Percentiles rank a stretch among this genome's conserved stretches.
Evolutionary conservation across 2,329 filamentous ascomycete genomes (phyloP).

Genomic region (Nakataea oryzae): DNA sequence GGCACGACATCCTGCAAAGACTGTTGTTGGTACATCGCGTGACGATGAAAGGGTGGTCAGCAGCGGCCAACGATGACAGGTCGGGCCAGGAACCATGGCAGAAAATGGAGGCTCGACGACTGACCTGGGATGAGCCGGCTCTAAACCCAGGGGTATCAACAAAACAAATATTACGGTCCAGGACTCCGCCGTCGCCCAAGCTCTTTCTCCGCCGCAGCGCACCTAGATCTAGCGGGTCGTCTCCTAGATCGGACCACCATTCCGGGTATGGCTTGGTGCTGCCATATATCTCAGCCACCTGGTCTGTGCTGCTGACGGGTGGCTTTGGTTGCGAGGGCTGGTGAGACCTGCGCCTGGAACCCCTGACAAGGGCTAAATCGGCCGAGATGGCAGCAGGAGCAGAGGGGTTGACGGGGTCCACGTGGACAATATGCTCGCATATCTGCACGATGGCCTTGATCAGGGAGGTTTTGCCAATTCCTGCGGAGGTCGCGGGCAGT

Average conservation of each 20-base stretch:
- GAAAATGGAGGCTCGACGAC: constrained; percentile 12
- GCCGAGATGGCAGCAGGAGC: constrained; percentile 4
- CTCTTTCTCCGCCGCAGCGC: constrained; percentile 56
- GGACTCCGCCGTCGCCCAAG: constrained; percentile 60
- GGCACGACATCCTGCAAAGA: constrained; percentile 27
- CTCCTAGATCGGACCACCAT: constrained; percentile 80
- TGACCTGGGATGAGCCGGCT: constrained; percentile 35
- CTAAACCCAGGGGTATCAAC: constrained; percentile 69
- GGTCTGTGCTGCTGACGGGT: constrained; percentile 19
- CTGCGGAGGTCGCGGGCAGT: constrained; percentile 29
- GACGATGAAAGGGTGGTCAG: neutral
- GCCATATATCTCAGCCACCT: constrained; percentile 60
- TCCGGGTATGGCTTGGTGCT: constrained; percentile 77
- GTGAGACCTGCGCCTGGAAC: neutral
- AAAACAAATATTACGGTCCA: constrained; percentile 91
- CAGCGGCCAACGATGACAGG: neutral
- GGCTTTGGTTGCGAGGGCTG: constrained; percentile 5
- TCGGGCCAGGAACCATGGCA: neutral
- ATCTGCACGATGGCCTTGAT: constrained; percentile 79
- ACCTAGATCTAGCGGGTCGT: constrained; percentile 36
- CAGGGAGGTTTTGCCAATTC: constrained; percentile 79
- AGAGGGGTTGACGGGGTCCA: constrained; percentile 52
- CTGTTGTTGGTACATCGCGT: neutral
- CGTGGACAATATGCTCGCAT: constrained; percentile 88
- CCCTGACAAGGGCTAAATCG: constrained; percentile 7